A percentile compares a stretch with the other conserved stretches of the same genome.
Evolutionary conservation across 495 filamentous ascomycete genomes (phyloP).

Genomic region (Hypoxylon cercidicola): DNA sequence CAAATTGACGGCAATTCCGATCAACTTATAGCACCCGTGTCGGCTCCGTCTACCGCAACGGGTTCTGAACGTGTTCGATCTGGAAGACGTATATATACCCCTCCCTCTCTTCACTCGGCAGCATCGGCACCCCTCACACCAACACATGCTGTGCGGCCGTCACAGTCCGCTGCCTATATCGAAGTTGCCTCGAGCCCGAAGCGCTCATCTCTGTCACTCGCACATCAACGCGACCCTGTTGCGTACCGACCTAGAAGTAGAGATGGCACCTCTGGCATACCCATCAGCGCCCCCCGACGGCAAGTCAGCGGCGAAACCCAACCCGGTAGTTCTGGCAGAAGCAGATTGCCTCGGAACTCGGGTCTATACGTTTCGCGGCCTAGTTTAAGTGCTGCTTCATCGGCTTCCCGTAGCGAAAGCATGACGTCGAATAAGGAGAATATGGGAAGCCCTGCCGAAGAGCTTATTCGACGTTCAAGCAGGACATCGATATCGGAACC

Average conservation of each 20-base stretch:
- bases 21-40: constrained; percentile 39
- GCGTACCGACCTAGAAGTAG: constrained; percentile 59
- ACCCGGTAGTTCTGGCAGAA: constrained; percentile 40
- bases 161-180: constrained; percentile 53
- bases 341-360: constrained; percentile 52
- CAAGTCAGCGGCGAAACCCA: constrained; percentile 49
- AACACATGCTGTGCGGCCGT: constrained; percentile 53
- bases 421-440: constrained; percentile 48
- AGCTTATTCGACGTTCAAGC: constrained; percentile 24
- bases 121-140: constrained; percentile 61
- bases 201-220: constrained; percentile 49
- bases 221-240: constrained; percentile 53
- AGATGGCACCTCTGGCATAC: constrained; percentile 50
- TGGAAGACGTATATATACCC: constrained; percentile 60
- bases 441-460: constrained; percentile 13
- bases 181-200: constrained; percentile 59
- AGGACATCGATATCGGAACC: constrained; percentile 18
- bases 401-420: constrained; percentile 45
- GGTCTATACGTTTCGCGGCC: constrained; percentile 48
- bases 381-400: constrained; percentile 37
- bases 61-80: constrained; percentile 51
- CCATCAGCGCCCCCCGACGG: constrained; percentile 53
- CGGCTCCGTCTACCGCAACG: constrained; percentile 29
- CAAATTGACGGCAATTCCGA: constrained; percentile 55
- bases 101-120: constrained; percentile 57